Conservation (phyloP, 1,139 yeast genomes). For the Yamadazyma atmosphaerica region DNA sequence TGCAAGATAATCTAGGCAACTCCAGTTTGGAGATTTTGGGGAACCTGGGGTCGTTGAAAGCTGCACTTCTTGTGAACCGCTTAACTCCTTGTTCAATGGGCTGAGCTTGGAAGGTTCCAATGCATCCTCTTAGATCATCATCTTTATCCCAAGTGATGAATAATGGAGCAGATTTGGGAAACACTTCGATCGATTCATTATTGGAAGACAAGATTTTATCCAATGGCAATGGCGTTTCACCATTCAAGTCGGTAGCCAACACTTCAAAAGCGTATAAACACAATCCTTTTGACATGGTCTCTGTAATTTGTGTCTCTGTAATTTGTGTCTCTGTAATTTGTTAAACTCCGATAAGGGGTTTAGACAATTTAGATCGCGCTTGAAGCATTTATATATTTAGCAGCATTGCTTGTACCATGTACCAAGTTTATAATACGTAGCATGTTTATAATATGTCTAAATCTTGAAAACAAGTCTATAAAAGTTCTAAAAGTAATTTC, state of each 20-base stretch:
- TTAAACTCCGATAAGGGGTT: background rate
- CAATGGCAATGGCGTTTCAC: conserved; percentile 18
- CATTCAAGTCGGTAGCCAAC: conserved; percentile 23
- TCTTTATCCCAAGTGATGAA: conserved; percentile 85
- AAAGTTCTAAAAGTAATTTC: background rate
- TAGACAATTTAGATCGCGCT: background rate
- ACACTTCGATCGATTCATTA: conserved; percentile 20
- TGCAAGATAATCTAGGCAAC: conserved; percentile 41
- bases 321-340: background rate
- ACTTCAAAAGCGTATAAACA: conserved; percentile 43
- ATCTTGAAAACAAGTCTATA: background rate
- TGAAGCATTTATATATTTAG: background rate
- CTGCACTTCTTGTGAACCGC: conserved; percentile 64
- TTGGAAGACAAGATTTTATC: conserved; percentile 17
- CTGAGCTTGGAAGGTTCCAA: conserved; percentile 70
- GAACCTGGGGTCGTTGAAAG: conserved; percentile 78
- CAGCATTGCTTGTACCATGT: no score
- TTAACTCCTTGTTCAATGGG: conserved; percentile 57
- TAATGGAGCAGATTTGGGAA: conserved; percentile 56
- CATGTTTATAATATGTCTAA: no score
- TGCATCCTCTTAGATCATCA: conserved; percentile 77
- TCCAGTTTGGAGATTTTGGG: conserved; percentile 61
- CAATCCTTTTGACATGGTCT: conserved; percentile 38
- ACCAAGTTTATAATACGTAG: no score
- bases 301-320: no score